Conservation (phyloP, 164 flowering plant genomes). For the Macadamia integrifolia region DNA sequence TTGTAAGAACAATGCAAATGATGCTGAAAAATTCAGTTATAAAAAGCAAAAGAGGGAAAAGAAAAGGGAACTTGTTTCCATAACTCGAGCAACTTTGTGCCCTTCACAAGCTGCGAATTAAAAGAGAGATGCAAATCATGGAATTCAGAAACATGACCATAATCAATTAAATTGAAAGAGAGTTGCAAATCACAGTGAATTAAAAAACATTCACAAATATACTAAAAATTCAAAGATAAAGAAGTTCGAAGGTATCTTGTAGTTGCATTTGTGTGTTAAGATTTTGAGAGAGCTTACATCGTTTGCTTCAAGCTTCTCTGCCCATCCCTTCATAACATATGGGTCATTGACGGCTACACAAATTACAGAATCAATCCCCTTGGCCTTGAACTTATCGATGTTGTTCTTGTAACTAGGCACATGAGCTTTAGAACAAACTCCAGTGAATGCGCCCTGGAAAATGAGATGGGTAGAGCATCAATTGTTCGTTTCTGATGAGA, state of each 20-base stretch:
- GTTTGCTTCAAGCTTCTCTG: constrained; percentile 75
- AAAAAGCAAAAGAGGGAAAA: too few species aligned
- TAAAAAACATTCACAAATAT: too few species aligned
- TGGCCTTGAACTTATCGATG: constrained; percentile 80
- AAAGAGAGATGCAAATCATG: too few species aligned
- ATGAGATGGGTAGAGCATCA: neutral
- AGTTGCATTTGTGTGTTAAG: too few species aligned
- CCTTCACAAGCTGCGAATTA: too few species aligned
- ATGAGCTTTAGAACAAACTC: constrained; percentile 86
- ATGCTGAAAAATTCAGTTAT: too few species aligned
- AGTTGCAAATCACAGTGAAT: too few species aligned
- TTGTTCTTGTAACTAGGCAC: constrained; percentile 90
- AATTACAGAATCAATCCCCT: constrained; percentile 84
- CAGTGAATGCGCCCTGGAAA: constrained; percentile 87
- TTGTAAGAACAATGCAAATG: too few species aligned
- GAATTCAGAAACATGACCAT: too few species aligned
- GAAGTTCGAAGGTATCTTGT: neutral
- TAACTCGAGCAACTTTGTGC: too few species aligned
- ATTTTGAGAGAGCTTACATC: constrained; percentile 43
- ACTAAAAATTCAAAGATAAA: neutral
- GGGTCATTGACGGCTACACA: constrained; percentile 98
- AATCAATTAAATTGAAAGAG: too few species aligned
- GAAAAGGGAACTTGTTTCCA: too few species aligned
- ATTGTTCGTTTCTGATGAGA: neutral
- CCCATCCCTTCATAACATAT: constrained; percentile 86